phyloP scores from a whole-genome alignment of 768 basidiomycete species.

The Pholiota microspora region DNA sequence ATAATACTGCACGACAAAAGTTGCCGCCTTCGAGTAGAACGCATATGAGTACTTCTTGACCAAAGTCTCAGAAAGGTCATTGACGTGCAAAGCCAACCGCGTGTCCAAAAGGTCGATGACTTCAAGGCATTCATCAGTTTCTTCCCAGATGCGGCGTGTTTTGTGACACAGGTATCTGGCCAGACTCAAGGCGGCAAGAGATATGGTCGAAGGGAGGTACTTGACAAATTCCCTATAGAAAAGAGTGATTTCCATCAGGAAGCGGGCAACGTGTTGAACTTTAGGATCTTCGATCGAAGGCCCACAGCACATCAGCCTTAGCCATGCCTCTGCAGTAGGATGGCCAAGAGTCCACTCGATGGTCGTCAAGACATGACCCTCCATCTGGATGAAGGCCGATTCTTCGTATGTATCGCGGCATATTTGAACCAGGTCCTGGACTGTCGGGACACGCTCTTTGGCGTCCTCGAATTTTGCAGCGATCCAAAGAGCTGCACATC shows the following conservation, averaged over 20 bases:
- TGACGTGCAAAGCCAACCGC: constrained; percentile 84
- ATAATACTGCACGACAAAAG: constrained; percentile 91
- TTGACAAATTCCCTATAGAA: constrained; percentile 96
- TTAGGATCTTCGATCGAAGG: constrained; percentile 79
- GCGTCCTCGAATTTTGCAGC: constrained; percentile 99
- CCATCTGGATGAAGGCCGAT: constrained; percentile 98
- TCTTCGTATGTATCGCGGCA: constrained; percentile 98
- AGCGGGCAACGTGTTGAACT: constrained; percentile 94
- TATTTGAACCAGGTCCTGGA: constrained; percentile 91
- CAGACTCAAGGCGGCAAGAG: constrained; percentile 84
- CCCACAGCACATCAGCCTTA: constrained; percentile 78
- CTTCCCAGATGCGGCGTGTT: constrained; percentile 74
- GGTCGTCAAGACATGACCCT: constrained; percentile 93
- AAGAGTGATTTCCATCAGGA: constrained; percentile 98
- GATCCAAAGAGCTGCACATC: constrained; percentile 98
- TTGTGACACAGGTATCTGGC: constrained; percentile 87
- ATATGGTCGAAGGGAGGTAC: constrained; percentile 82
- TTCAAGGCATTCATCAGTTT: constrained; percentile 79
- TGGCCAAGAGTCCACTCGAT: constrained; percentile 97
- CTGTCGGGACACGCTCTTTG: constrained; percentile 96
- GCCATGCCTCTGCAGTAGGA: constrained; percentile 97
- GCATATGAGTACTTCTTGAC: constrained; percentile 98
- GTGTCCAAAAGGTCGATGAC: constrained; percentile 85
- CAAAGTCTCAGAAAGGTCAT: constrained; percentile 92
- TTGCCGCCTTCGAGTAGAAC: constrained; percentile 95